Base-by-base conservation (phyloP, 306 rosid genomes). In the Oemleria cerasiformis region DNA sequence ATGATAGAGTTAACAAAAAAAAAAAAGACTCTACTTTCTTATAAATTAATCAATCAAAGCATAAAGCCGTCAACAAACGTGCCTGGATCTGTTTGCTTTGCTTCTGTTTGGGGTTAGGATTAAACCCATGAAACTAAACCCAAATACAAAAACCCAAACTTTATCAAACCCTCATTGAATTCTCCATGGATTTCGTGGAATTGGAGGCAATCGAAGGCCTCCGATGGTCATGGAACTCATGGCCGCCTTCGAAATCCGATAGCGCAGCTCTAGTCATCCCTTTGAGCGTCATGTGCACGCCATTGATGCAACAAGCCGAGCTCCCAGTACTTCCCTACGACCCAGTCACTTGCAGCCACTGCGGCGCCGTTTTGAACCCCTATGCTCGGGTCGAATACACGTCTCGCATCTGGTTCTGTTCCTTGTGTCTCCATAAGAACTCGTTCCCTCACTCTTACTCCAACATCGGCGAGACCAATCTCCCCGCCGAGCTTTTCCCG, bases 191-290 rank as follows among this genome's bases (percentile, higher is more conserved):
- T 84, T 81, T 92, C 73, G 77, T 85, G 4, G 98, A 90, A 70
- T 73, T 92, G 82, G 98, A 92, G 77, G 90, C 90, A 20, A 91
- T 85, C 68, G 98, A 92, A 81, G 98, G 98, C 62, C 93, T 92
- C 59, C 88, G 98, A 0, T 92, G 98, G 98, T 74, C 97, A 3
- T 92, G 98, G 98, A 92, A 92, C 73, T 85, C 98, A 9, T 92
- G 98, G 98, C 89, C 97, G 9, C 57, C 81, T 3, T 75, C 93
- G 0, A 84, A 85, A 77, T 57, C 90, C 0, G 92, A 83, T 3
- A 70, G 77, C 14, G 47, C 70, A 0, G 78, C 81, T 16, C 82
- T 92, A 30, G 61, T 86, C 11, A 87, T 92, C 75, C 98, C 98
- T 0, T 81, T 88, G 1, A 83, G 87, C 79, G 79, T 92, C 49